Conservation (phyloP, 2,329 filamentous ascomycete genomes). For the Exophiala calicioides region DNA sequence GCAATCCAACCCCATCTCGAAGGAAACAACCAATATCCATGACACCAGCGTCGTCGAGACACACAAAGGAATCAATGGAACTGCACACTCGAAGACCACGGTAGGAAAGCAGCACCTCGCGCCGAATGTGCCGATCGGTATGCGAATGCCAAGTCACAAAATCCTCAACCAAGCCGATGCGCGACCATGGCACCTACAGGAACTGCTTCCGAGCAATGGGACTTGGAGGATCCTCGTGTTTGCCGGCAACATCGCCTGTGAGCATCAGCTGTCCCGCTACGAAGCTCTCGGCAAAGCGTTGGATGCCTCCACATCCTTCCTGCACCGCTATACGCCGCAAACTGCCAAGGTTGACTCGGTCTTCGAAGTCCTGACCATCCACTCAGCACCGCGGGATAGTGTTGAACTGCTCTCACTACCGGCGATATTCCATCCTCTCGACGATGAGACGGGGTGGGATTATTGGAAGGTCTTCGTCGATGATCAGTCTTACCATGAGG, state of each 20-base stretch:
- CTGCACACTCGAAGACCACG: slow-evolving; percentile 50
- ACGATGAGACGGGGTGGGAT: slow-evolving; percentile 53
- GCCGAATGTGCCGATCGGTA: slow-evolving; percentile 37
- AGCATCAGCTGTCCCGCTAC: no score
- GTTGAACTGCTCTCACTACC: slow-evolving; percentile 57
- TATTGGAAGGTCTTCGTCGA: slow-evolving; percentile 61
- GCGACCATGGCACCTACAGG: slow-evolving; percentile 41
- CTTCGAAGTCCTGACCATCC: slow-evolving; percentile 63
- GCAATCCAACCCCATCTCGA: no score
- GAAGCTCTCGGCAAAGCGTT: slow-evolving; percentile 51
- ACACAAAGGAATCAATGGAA: slow-evolving; percentile 52
- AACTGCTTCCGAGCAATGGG: slow-evolving; percentile 40
- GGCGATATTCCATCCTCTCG: slow-evolving; percentile 50
- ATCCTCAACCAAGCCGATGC: slow-evolving; percentile 41
- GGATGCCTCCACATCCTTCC: slow-evolving; percentile 38
- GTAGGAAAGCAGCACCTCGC: slow-evolving; percentile 34
- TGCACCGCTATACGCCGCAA: slow-evolving; percentile 43
- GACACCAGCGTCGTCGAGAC: slow-evolving; percentile 57
- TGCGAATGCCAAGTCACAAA: slow-evolving; percentile 38
- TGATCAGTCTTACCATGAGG: slow-evolving; percentile 55
- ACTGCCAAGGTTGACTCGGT: slow-evolving; percentile 46
- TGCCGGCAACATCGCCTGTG: slow-evolving; percentile 60
- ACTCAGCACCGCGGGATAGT: slow-evolving; percentile 53
- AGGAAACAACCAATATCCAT: no score
- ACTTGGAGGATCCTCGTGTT: slow-evolving; percentile 54